Percentiles rank a stretch among this genome's conserved stretches.
phyloP scores from a whole-genome alignment of 352 stramenopile species.

The Phytophthora crassamura region DNA sequence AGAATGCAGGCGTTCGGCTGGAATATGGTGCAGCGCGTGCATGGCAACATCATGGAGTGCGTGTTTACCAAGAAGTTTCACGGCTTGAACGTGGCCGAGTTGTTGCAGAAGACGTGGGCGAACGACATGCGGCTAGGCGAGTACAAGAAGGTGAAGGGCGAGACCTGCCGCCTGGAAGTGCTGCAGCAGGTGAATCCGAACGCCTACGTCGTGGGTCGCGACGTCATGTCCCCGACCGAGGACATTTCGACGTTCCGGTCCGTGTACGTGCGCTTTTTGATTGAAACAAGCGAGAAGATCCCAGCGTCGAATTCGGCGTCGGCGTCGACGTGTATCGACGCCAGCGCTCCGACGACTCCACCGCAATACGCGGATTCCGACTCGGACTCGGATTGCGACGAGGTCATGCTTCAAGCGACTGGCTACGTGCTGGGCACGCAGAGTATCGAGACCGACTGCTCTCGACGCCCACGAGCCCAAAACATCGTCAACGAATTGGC shows the following conservation, averaged over 20 bases:
- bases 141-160: constrained; percentile 49
- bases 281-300: constrained; percentile 35
- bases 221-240: constrained; percentile 40
- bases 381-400: constrained; percentile 21
- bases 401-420: constrained; percentile 24
- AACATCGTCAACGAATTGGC: constrained; percentile 23
- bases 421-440: constrained; percentile 52
- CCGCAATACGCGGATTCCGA: constrained; percentile 12
- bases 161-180: constrained; percentile 45
- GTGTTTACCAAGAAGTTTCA: constrained; percentile 48
- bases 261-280: constrained; percentile 49
- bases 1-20: constrained; percentile 42
- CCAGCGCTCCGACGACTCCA: constrained; percentile 14
- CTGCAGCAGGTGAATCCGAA: constrained; percentile 45
- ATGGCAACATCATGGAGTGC: constrained; percentile 44
- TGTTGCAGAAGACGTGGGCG: constrained; percentile 52
- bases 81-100: constrained; percentile 29
- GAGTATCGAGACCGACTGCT: constrained; percentile 40
- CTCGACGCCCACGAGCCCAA: background rate
- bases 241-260: constrained; percentile 46
- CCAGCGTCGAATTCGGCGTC: constrained; percentile 6
- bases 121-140: constrained; percentile 47
- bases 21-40: constrained; percentile 43
- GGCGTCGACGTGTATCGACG: constrained; percentile 10
- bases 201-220: constrained; percentile 40